Conservation (phyloP, 2,329 filamentous ascomycete species). For the Botrytis squamosa region DNA sequence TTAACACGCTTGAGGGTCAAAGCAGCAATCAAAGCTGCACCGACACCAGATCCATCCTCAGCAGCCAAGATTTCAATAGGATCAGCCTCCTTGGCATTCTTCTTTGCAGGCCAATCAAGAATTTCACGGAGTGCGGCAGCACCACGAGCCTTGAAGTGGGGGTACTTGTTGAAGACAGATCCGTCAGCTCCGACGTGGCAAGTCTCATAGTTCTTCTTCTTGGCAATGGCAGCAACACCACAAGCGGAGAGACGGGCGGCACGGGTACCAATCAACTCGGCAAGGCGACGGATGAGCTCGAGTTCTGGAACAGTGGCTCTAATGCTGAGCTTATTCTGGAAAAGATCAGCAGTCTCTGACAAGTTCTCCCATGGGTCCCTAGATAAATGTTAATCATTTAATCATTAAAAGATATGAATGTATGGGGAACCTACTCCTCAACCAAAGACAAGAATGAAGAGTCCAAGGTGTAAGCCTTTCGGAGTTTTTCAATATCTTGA, state of each 20-base stretch:
- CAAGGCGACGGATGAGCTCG: conserved; percentile 82
- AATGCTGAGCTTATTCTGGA: conserved; percentile 73
- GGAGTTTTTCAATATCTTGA: conserved; percentile 77
- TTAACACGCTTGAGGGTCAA: conserved; percentile 64
- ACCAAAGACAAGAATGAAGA: conserved; percentile 90
- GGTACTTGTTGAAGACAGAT: conserved; percentile 98
- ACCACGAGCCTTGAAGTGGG: conserved; percentile 92
- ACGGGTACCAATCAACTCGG: conserved; percentile 92
- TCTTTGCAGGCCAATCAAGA: conserved; percentile 83
- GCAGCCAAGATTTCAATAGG: conserved; percentile 84
- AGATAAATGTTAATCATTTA: conserved; percentile 28
- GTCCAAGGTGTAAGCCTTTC: conserved; percentile 86
- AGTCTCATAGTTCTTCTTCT: conserved; percentile 84
- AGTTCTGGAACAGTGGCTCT: conserved; percentile 73
- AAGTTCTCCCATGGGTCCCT: conserved; percentile 95
- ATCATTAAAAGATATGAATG: conserved; percentile 26
- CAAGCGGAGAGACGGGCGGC: conserved; percentile 91
- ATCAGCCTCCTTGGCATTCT: conserved; percentile 69
- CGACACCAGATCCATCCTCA: conserved; percentile 96
- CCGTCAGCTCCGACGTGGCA: conserved; percentile 97
- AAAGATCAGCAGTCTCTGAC: conserved; percentile 80
- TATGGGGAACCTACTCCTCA: conserved; percentile 65
- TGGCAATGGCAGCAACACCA: conserved; percentile 93
- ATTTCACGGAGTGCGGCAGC: conserved; percentile 91
- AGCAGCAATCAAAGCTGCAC: conserved; percentile 87